These are phyloP conservation scores for Elaeagnus macrophylla DNA, from an alignment of 306 rosid genomes.

Conservation along the genomic window DNA sequence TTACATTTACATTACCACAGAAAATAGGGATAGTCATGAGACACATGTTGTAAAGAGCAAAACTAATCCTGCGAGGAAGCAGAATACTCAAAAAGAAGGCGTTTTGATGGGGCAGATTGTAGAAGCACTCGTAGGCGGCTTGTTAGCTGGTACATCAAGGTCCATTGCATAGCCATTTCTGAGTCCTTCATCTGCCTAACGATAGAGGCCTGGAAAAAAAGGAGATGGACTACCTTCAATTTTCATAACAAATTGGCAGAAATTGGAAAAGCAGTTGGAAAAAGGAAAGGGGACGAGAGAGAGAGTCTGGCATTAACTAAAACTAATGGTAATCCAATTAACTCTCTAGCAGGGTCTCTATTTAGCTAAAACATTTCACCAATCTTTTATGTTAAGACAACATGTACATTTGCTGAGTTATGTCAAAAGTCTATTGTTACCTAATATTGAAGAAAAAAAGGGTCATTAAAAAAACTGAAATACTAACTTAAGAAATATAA, in stretches of 20 bases:
- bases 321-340: too few species aligned
- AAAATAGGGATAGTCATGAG: neutral
- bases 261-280: too few species aligned
- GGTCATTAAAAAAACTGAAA: too few species aligned
- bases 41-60: neutral
- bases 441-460: too few species aligned
- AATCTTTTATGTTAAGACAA: too few species aligned
- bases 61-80: conserved; percentile 59
- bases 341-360: too few species aligned
- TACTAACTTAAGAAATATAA: neutral
- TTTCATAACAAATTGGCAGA: too few species aligned
- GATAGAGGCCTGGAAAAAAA: conserved; percentile 50
- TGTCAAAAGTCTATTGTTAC: too few species aligned
- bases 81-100: conserved; percentile 72
- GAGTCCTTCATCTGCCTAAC: conserved; percentile 88
- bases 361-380: too few species aligned
- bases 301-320: too few species aligned
- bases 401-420: too few species aligned
- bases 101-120: conserved; percentile 61
- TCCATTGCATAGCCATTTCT: conserved; percentile 88
- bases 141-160: conserved; percentile 76
- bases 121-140: conserved; percentile 68
- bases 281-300: too few species aligned
- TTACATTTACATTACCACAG: neutral
- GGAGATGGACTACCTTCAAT: neutral